Evolutionary conservation across 208 protist species (phyloP), one percentile per base, ranked within the genome.

Genomic region (Leishmania major): DNA sequence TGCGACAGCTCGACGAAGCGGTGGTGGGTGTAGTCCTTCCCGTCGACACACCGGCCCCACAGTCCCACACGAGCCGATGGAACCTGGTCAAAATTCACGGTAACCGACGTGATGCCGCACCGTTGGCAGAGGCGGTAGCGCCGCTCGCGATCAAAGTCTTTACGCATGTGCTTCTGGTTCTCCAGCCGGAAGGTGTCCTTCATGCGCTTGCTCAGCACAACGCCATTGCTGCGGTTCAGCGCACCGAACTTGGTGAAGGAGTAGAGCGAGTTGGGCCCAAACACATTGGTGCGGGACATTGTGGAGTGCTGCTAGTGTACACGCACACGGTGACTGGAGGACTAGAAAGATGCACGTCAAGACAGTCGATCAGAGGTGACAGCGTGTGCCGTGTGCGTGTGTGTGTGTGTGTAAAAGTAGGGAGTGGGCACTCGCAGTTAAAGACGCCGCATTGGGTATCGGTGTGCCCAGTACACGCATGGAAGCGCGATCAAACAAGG

Each of bases 21-120:
- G 85, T 98, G 95, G 74, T 98, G 95, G 5, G 93, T 96, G 90
- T 98, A 98, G 79, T 98, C 95, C 72, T 86, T 87, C 66, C 95
- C 90, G 79, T 95, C 79, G 1, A 89, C 80, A 78, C 95, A 98
- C 25, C 93, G 91, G 2, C 95, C 95, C 92, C 92, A 97, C 51
- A 98, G 79, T 11, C 95, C 95, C 6, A 98, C 85, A 25, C 95
- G 95, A 1, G 92, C 91, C 4, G 92, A 96, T 1, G 95, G 95
- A 47, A 97, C 93, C 57, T 84, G 78, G 70, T 95, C 90, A 81
- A 96, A 97, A 81, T 97, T 97, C 53, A 98, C 88, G 55, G 92
- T 96, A 31, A 98, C 92, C 17, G 88, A 95, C 7, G 93, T 98
- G 82, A 95, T 94, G 69, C 95, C 95, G 69, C 95, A 98, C 15